phyloP scores from a whole-genome alignment of 768 basidiomycete species.

The Vararia minispora region DNA sequence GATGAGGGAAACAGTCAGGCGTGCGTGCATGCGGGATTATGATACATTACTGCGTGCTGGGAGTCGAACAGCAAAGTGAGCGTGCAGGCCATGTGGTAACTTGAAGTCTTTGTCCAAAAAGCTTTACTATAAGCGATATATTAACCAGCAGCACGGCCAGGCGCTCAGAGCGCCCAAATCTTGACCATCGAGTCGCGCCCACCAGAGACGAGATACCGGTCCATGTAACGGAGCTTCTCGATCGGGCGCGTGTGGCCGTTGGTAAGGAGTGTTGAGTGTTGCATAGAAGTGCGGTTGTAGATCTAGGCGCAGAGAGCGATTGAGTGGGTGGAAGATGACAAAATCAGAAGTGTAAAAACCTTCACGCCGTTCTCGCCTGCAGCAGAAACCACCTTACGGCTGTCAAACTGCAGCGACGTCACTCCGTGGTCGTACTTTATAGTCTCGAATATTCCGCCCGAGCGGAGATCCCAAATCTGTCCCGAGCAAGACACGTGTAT shows the following conservation, averaged over 20 bases:
- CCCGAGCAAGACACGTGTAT: no score
- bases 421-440: constrained; percentile 87
- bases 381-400: constrained; percentile 85
- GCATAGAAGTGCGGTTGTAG: constrained; percentile 90
- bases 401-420: constrained; percentile 89
- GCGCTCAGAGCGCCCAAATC: constrained; percentile 78
- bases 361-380: constrained; percentile 90
- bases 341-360: constrained; percentile 31
- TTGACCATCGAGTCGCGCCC: constrained; percentile 80
- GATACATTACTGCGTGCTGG: no score
- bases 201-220: constrained; percentile 86
- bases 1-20: no score
- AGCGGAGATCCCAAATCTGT: constrained; percentile 95
- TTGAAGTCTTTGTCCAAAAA: no score
- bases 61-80: no score
- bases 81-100: no score
- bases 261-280: constrained; percentile 71
- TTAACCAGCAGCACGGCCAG: no score
- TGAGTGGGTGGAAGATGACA: constrained; percentile 1
- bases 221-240: constrained; percentile 89
- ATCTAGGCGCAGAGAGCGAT: constrained; percentile 37
- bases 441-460: constrained; percentile 78
- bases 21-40: no score
- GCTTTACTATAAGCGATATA: no score
- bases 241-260: constrained; percentile 93